A percentile compares a stretch with the other conserved stretches of the same genome.
Evolutionary conservation across 768 basidiomycete genomes (phyloP).

Genomic region (Psilocybe tampanensis): DNA sequence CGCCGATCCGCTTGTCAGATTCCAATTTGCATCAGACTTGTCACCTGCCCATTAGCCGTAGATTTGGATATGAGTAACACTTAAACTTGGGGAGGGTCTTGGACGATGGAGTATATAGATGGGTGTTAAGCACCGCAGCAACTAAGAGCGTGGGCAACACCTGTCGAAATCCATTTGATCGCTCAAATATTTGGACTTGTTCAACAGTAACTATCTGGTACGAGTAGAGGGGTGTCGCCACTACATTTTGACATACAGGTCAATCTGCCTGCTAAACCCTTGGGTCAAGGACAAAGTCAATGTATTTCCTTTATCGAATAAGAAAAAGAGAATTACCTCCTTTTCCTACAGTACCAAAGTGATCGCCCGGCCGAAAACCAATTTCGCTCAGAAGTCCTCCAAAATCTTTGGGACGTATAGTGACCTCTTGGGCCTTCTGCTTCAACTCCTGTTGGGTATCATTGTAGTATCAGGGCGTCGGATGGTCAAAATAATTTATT

Average conservation of each 20-base stretch:
- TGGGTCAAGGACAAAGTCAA: constrained; percentile 5
- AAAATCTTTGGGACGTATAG: constrained; percentile 68
- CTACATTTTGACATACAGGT: constrained; percentile 55
- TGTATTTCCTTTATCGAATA: not conserved
- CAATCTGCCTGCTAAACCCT: constrained; percentile 68
- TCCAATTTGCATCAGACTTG: no score
- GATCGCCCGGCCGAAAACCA: constrained; percentile 58
- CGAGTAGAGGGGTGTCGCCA: no score
- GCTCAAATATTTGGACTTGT: no score
- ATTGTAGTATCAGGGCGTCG: not conserved
- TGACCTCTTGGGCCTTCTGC: constrained; percentile 58
- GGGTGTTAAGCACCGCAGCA: no score
- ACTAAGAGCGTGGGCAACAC: no score
- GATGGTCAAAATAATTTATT: not conserved
- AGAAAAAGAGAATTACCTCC: constrained; percentile 50
- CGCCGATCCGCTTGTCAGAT: no score
- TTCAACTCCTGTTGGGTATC: constrained; percentile 43
- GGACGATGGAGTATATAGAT: no score
- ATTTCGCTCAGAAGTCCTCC: constrained; percentile 51
- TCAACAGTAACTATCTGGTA: no score
- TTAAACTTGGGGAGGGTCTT: no score
- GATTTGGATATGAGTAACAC: no score
- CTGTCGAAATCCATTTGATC: no score
- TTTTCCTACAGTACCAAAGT: constrained; percentile 60
- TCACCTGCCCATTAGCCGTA: no score